A percentile compares a stretch with the other conserved stretches of the same genome.
Conservation (phyloP, 2,329 filamentous ascomycete genomes). For the Aspergillus transmontanensis region DNA sequence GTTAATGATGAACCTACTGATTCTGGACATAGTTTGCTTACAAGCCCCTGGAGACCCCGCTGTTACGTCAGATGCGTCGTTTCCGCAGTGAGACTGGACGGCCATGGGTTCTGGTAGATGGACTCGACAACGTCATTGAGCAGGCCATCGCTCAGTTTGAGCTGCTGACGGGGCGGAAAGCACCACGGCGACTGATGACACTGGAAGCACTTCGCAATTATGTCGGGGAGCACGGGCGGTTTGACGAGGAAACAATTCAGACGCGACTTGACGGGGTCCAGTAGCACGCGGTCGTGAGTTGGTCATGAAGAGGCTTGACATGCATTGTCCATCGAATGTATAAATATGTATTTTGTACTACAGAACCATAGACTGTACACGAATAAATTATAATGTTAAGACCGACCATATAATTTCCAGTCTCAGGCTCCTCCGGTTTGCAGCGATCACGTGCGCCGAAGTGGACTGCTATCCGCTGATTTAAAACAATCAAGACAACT, state of each 20-base stretch:
- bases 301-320: not conserved
- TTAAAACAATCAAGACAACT: not conserved
- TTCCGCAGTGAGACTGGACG: conserved; percentile 56
- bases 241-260: conserved; percentile 43
- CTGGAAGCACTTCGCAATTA: conserved; percentile 56
- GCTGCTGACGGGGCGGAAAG: conserved; percentile 73
- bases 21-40: conserved; percentile 55
- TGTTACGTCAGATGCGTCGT: conserved; percentile 68
- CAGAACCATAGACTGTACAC: not conserved
- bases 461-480: not conserved
- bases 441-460: not conserved
- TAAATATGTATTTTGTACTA: not conserved
- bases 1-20: not conserved
- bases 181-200: conserved; percentile 71
- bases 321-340: not conserved
- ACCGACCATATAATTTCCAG: not conserved
- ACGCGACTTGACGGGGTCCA: conserved; percentile 33
- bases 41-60: conserved; percentile 70
- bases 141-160: conserved; percentile 83
- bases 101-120: conserved; percentile 73
- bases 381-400: not conserved
- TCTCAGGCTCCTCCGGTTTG: not conserved
- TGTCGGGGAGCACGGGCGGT: conserved; percentile 35
- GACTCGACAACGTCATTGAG: conserved; percentile 73
- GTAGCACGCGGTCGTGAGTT: not conserved